Evolutionary conservation across 176 grass and related monocot genomes (phyloP), one percentile per base, ranked within the genome.

Genomic region (Eleusine indica): DNA sequence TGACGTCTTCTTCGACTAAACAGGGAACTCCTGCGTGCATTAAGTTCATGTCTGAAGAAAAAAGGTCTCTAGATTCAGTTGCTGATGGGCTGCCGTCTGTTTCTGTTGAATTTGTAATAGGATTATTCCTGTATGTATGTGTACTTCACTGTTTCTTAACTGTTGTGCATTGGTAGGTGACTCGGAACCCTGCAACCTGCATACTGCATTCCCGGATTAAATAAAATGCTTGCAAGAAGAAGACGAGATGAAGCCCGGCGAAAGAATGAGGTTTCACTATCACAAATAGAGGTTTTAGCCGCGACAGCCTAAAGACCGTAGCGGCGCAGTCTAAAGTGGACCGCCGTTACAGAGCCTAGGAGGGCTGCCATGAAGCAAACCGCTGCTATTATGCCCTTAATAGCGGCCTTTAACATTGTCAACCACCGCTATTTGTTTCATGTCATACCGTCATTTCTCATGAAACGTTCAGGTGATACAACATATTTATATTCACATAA

Each of bases 21-120:
- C 77, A 94, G 85, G 80, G 48, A 70, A 74, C 76, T 70, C 21
- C 88, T 81, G 65, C 81, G 52, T 79, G 84, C 17, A 51, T 81
- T 74, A 88, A 94, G 56, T 82, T 91, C 82, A 88, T 97, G 86
- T 85, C 94, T 68, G 66, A 83, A 91, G 86, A 88, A 63, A 89
- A 89, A 86, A 84, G 89, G 66, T 57, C 84, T 88, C 71, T 76
- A 79, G 77, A 63, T 87, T 49, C 88, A 94, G 42, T 25, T 32
- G 25, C 13, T 29, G 89, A 84, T 64, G 22, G 22, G 22, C 22
- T 30, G 25, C 75, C 87, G n/a, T 91, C 84, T 86, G 94, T 89
- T 85, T 25, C 37, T 56, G 78, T 85, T 89, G 75, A 89, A 89
- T 66, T 42, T 47, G 72, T 77, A 82, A 85, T 37, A 85, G 87